Evolutionary conservation across 2,329 filamentous ascomycete genomes (phyloP), one percentile per base, ranked within the genome.

Genomic region (Leptographium flavum): DNA sequence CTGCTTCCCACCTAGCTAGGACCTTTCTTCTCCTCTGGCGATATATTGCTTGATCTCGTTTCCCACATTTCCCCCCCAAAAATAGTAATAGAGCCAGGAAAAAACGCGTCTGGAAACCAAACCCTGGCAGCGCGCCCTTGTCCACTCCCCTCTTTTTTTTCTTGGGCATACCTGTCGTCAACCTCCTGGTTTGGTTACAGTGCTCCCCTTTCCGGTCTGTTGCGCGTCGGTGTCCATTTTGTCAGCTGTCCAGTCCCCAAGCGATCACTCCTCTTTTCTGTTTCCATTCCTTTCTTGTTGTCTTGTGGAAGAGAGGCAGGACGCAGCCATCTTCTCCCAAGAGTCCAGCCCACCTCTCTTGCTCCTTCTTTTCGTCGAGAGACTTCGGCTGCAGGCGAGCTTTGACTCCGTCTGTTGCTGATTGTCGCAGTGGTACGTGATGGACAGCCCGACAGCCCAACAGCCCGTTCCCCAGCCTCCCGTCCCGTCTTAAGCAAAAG

Each of bases 351-450:
- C 17, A 3, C 14, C 21, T 25, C 11, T 28, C 25, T 43, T 23
- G 13, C 17, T 19, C 25, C 22, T 32, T 42, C 22, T 30, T 25
- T 42, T 23, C 13, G 21, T 47, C 22, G 23, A 45, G 49, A 53
- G 51, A 46, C 43, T n/a, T 49, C 38, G 46, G 49, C 40, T 47
- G 43, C 46, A 51, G 51, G 42, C 49, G 49, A 49, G 47, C 25
- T 19, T 43, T 17, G 25, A n/a, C 41, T 45, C 50, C 51, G 51
- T 48, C 46, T 53, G 51, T 42, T 23, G 39, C 47, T 53, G 49
- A 50, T 45, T 51, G 49, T 53, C 51, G 36, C 42, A 22, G 42
- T 45, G 47, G 51, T 53, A 46, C 38, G 50, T 36, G 14, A 19
- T n/a, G 5, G 19, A 21, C 23, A 8, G 25, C 28, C n/a, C n/a